Evolutionary conservation across 2,329 filamentous ascomycete species (phyloP).

Genomic region (Leptographium procerum): DNA sequence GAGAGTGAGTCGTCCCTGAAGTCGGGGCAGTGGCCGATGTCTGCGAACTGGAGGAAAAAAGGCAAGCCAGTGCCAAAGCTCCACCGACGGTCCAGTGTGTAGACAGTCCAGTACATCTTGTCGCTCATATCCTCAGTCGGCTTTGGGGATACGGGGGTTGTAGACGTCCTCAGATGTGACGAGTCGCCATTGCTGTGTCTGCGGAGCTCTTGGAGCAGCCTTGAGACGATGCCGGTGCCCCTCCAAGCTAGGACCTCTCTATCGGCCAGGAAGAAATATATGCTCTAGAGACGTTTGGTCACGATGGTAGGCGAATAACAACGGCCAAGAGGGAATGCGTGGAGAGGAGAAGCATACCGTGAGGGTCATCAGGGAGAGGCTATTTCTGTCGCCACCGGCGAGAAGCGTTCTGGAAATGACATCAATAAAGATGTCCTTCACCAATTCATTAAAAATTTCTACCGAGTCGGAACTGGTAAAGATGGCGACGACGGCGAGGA

Average conservation of each 20-base stretch:
- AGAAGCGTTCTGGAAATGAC: background rate
- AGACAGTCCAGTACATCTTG: slow-evolving; percentile 2
- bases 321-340: too few species aligned
- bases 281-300: background rate
- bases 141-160: background rate
- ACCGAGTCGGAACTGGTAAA: background rate
- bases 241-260: background rate
- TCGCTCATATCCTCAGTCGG: background rate
- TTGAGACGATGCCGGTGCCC: background rate
- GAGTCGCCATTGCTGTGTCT: background rate
- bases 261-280: slow-evolving; percentile 1
- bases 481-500: background rate
- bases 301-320: background rate
- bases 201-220: background rate
- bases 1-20: background rate
- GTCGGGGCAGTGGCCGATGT: background rate
- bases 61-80: slow-evolving; percentile 7
- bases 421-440: background rate
- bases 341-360: background rate
- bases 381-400: background rate
- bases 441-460: background rate
- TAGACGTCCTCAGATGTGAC: background rate
- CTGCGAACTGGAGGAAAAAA: background rate
- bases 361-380: background rate
- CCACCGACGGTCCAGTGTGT: slow-evolving; percentile 6